Evolutionary conservation across 345 rosid genomes (phyloP).

Genomic region (Clarkia xantiana): DNA sequence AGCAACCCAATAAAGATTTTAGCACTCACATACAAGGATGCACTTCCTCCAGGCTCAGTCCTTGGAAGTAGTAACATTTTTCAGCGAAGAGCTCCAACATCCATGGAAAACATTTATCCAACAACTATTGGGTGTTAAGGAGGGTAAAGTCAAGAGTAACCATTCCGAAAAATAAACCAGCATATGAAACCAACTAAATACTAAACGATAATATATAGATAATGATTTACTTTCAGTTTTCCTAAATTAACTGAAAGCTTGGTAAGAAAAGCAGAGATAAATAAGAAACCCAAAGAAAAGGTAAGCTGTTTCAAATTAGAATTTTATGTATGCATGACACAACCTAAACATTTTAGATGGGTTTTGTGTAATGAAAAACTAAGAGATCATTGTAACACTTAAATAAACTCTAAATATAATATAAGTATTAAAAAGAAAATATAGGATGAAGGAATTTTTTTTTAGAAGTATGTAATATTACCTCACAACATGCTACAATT

Average conservation of each 20-base stretch:
- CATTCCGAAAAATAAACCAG: background rate
- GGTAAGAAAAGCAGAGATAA: background rate
- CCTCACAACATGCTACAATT: no score
- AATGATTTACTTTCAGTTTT: background rate
- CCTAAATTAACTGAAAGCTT: no score
- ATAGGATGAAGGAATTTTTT: no score
- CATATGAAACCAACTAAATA: background rate
- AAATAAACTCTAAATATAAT: background rate
- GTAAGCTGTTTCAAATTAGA: no score
- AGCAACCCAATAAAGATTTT: background rate
- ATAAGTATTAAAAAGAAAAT: background rate
- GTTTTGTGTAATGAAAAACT: background rate
- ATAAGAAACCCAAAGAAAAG: background rate
- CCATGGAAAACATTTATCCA: conserved; percentile 1
- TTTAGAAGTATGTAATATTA: no score
- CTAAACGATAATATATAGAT: background rate
- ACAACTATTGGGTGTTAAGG: conserved; percentile 4
- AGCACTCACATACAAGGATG: conserved; percentile 12
- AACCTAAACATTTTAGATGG: no score
- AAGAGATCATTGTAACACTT: background rate
- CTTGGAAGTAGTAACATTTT: conserved; percentile 15
- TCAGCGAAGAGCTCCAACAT: conserved; percentile 13
- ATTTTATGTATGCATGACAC: no score
- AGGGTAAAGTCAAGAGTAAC: background rate
- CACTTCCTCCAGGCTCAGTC: conserved; percentile 13